Percentiles rank a stretch among this genome's conserved stretches.
phyloP scores from a whole-genome alignment of 257 asterid species.

The Solanum gandarillasii region DNA sequence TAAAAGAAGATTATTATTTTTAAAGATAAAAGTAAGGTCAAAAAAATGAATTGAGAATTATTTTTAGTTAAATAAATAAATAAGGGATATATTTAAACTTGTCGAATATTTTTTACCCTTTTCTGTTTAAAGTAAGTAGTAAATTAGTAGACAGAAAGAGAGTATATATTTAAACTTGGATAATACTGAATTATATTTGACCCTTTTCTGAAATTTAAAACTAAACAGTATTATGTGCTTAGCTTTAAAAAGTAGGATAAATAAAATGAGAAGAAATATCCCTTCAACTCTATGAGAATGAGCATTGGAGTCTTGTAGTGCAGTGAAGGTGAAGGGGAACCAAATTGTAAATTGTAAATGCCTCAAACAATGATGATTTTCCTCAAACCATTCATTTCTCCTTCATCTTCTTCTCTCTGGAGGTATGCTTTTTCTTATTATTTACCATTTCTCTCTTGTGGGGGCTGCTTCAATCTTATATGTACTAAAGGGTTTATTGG shows the following conservation, averaged over 20 bases:
- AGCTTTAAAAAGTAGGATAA: not conserved
- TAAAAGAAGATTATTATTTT: too few species aligned
- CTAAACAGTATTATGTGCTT: not conserved
- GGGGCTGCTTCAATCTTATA: not conserved
- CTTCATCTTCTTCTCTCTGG: constrained; percentile 46
- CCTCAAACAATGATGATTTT: constrained; percentile 43
- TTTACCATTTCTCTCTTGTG: not conserved
- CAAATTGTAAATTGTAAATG: constrained; percentile 25
- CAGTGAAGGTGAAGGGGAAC: not conserved
- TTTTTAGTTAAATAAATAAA: too few species aligned
- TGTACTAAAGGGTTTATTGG: not conserved
- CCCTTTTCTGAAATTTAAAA: not conserved
- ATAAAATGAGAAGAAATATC: not conserved
- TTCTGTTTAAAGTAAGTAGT: too few species aligned
- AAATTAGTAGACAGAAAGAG: too few species aligned
- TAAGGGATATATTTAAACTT: too few species aligned
- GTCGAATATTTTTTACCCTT: too few species aligned
- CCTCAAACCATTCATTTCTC: constrained; percentile 54
- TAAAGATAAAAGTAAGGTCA: too few species aligned
- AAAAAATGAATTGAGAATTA: too few species aligned
- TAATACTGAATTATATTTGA: not conserved
- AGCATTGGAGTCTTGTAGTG: not conserved
- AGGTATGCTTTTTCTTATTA: constrained; percentile 28
- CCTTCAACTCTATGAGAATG: not conserved
- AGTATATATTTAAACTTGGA: not conserved